These are phyloP conservation scores for Silybum marianum DNA, from an alignment of 129 eudicot genomes.

Conservation along the genomic window DNA sequence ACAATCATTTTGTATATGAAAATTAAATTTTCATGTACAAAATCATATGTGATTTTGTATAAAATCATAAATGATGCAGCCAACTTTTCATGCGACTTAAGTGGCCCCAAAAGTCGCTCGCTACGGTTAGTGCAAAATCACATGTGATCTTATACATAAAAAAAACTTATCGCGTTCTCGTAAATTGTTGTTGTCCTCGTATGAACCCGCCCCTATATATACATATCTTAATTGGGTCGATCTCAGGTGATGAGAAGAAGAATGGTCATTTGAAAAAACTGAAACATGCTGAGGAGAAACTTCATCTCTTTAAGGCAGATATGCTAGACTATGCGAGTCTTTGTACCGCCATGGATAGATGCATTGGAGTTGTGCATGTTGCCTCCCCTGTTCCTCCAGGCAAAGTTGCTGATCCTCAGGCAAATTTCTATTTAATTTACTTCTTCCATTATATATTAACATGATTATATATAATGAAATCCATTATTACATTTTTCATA, in stretches of 20 bases:
- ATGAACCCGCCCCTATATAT: too few species aligned
- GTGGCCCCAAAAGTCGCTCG: too few species aligned
- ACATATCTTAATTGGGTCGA: neutral
- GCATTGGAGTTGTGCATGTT: slow-evolving; percentile 39
- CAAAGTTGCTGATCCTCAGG: slow-evolving; percentile 36
- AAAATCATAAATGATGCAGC: too few species aligned
- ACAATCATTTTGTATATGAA: too few species aligned
- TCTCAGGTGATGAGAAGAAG: slow-evolving; percentile 38
- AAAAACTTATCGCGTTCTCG: too few species aligned
- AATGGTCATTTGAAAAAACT: slow-evolving; percentile 39
- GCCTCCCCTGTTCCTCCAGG: slow-evolving; percentile 41
- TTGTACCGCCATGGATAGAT: slow-evolving; percentile 32
- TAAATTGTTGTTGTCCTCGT: too few species aligned
- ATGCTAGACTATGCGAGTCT: slow-evolving; percentile 34
- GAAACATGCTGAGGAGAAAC: slow-evolving; percentile 34
- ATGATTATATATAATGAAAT: neutral
- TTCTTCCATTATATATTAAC: too few species aligned
- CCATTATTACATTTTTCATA: neutral
- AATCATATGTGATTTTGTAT: too few species aligned
- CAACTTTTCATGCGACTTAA: too few species aligned
- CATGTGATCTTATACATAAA: too few species aligned
- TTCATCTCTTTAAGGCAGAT: slow-evolving; percentile 36
- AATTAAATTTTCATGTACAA: too few species aligned
- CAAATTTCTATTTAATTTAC: neutral
- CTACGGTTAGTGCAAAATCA: too few species aligned